Evolutionary conservation across 805 yeast species (phyloP).

Genomic region (Sugiyamaella boreocaroliniensis): DNA sequence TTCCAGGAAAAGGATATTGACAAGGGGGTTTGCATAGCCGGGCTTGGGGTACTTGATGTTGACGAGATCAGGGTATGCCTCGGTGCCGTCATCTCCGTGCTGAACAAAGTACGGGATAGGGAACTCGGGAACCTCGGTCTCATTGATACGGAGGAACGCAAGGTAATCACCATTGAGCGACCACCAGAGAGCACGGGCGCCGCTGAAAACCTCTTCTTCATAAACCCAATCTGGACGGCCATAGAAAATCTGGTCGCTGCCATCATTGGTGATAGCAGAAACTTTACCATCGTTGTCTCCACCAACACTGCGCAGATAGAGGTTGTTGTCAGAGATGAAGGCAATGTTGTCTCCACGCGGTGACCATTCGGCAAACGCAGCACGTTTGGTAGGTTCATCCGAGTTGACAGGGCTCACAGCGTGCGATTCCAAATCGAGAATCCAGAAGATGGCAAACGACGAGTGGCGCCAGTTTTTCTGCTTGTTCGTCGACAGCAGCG

Average conservation of each 20-base stretch:
- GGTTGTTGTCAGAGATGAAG: slow-evolving; percentile 60
- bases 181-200: slow-evolving; percentile 80
- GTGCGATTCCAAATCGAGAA: slow-evolving; percentile 42
- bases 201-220: slow-evolving; percentile 78
- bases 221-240: slow-evolving; percentile 95
- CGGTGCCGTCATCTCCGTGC: slow-evolving; percentile 18
- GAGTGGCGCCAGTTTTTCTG: slow-evolving; percentile 65
- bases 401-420: slow-evolving; percentile 30
- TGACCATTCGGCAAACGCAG: slow-evolving; percentile 65
- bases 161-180: slow-evolving; percentile 63
- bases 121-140: slow-evolving; percentile 63
- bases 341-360: slow-evolving; percentile 64
- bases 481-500: slow-evolving; percentile 49
- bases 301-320: slow-evolving; percentile 49
- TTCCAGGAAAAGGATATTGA: slow-evolving; percentile 46
- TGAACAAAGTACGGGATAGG: slow-evolving; percentile 72
- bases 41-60: slow-evolving; percentile 78
- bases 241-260: slow-evolving; percentile 64
- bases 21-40: slow-evolving; percentile 68
- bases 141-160: slow-evolving; percentile 62
- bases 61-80: slow-evolving; percentile 54
- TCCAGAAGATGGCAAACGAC: slow-evolving; percentile 52
- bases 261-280: slow-evolving; percentile 59
- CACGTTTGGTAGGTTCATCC: slow-evolving; percentile 18
- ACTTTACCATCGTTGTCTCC: slow-evolving; percentile 24